Base-by-base conservation (phyloP, 2,329 filamentous ascomycete species). In the Fusarium sp. region DNA sequence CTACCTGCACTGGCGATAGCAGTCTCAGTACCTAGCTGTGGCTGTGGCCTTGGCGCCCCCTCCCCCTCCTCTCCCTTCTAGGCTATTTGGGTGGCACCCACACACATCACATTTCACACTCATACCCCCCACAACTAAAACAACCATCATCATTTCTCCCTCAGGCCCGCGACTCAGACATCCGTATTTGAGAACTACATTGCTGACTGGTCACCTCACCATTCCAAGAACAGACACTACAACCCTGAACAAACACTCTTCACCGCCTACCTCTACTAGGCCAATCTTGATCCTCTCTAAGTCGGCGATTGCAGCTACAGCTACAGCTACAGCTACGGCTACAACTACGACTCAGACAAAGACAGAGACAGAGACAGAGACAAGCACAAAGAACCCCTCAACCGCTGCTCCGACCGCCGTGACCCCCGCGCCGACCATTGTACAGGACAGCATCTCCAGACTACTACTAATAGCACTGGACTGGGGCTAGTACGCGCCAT, bases 201-300 rank as follows among this genome's bases (percentile, higher is more conserved):
- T 71, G 67, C 71, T 73, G 71, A 73, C 71, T 72, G 70, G 70
- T 68, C 60, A 65, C 56, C 57, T 68, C 71, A 66, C 65, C 67
- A 70, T 74, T 74, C 71, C 67, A 72, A 73, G 69, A 74, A 72
- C 69, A 73, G 71, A 65, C 70, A 68, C 54, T 70, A 62, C 56
- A 68, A 62, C 59, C 62, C 37, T 72, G 53, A 66, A 71, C 58
- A 58, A 49, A 62, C 49, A 48, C 56, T 67, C 55, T 53, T 70
- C 69, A 74, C 71, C 65, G 71, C 71, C 67, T 67, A 52, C 56
- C 51, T 64, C 59, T 35, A 49, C 60, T 65, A 53, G 67, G 46
- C 24, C 41, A 28, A 55, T 47, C 35, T 47, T 20, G 47, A 49
- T 48, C 41, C 56, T 32, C 53, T 52, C 37, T 41, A 54, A 47